These are phyloP conservation scores for Xylaria sp. DNA, from an alignment of 2,329 filamentous ascomycete genomes.

Conservation along the genomic window DNA sequence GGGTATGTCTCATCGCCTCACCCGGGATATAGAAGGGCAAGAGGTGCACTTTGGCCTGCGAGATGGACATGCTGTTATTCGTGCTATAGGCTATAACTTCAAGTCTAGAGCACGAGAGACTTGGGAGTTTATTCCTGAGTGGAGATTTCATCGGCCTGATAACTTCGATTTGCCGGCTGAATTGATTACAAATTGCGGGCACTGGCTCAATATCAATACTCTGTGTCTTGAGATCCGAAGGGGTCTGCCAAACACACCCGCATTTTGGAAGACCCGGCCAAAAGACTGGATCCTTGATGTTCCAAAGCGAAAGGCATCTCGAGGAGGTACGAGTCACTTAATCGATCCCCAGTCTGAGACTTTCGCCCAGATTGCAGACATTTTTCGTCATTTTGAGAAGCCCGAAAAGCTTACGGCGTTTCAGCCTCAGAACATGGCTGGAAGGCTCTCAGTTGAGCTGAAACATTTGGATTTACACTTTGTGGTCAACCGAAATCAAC, in stretches of 20 bases:
- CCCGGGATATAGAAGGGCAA: slow-evolving; percentile 41
- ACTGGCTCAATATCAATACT: slow-evolving; percentile 61
- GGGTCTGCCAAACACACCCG: slow-evolving; percentile 29
- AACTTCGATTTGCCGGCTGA: slow-evolving; percentile 57
- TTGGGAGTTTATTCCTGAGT: slow-evolving; percentile 44
- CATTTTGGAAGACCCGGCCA: slow-evolving; percentile 38
- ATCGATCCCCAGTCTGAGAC: slow-evolving; percentile 56
- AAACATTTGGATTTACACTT: slow-evolving; percentile 60
- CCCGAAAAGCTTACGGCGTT: slow-evolving; percentile 51
- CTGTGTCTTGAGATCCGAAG: slow-evolving; percentile 57
- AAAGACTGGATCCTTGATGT: slow-evolving; percentile 48
- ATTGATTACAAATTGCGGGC: slow-evolving; percentile 58
- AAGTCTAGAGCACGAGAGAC: slow-evolving; percentile 19
- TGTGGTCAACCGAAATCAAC: slow-evolving; percentile 48
- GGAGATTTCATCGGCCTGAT: slow-evolving; percentile 33
- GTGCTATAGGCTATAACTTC: slow-evolving; percentile 36
- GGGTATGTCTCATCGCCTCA: slow-evolving; percentile 57
- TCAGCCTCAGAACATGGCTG: slow-evolving; percentile 44
- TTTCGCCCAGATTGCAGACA: slow-evolving; percentile 45
- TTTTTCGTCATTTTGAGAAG: slow-evolving; percentile 58
- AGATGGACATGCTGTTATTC: slow-evolving; percentile 49
- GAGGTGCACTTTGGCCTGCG: slow-evolving; percentile 63
- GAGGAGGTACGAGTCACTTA: slow-evolving; percentile 39
- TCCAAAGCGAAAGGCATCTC: slow-evolving; percentile 21
- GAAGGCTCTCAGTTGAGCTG: slow-evolving; percentile 53